Percentiles rank a stretch among this genome's conserved stretches.
phyloP scores from a whole-genome alignment of 2,329 filamentous ascomycete species.

The Colletotrichum somersetense region DNA sequence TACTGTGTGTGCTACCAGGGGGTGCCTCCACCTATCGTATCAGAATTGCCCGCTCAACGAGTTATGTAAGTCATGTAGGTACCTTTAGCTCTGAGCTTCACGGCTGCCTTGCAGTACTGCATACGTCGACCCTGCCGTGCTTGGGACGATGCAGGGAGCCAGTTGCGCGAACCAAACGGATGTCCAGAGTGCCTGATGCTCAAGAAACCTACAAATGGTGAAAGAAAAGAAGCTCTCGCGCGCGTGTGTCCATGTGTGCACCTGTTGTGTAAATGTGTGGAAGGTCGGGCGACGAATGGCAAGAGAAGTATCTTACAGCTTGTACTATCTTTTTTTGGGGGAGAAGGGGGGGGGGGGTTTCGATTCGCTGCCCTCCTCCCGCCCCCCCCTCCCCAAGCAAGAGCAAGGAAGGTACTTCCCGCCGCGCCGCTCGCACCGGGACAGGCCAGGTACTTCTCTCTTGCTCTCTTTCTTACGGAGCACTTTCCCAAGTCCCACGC shows the following conservation, averaged over 20 bases:
- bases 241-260: neutral
- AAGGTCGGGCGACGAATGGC: slow-evolving; percentile 3
- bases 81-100: slow-evolving; percentile 5
- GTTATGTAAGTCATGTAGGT: slow-evolving; percentile 17
- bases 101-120: slow-evolving; percentile 14
- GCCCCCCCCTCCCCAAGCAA: neutral
- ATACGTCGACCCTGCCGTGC: slow-evolving; percentile 6
- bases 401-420: slow-evolving; percentile 15
- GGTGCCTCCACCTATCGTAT: slow-evolving; percentile 25
- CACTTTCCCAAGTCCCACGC: slow-evolving; percentile 43
- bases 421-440: neutral
- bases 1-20: slow-evolving; percentile 21
- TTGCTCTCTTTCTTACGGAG: slow-evolving; percentile 17
- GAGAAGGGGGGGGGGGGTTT: neutral
- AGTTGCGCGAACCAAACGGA: slow-evolving; percentile 12
- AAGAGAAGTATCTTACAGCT: slow-evolving; percentile 3
- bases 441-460: slow-evolving; percentile 8
- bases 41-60: slow-evolving; percentile 13
- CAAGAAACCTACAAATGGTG: neutral
- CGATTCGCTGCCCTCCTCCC: neutral
- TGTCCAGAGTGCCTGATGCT: neutral
- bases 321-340: neutral
- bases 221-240: slow-evolving; percentile 1
- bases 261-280: neutral
- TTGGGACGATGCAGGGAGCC: slow-evolving; percentile 5